Conservation (phyloP, 495 filamentous ascomycete genomes). For the Aspergillus ellipticus region DNA sequence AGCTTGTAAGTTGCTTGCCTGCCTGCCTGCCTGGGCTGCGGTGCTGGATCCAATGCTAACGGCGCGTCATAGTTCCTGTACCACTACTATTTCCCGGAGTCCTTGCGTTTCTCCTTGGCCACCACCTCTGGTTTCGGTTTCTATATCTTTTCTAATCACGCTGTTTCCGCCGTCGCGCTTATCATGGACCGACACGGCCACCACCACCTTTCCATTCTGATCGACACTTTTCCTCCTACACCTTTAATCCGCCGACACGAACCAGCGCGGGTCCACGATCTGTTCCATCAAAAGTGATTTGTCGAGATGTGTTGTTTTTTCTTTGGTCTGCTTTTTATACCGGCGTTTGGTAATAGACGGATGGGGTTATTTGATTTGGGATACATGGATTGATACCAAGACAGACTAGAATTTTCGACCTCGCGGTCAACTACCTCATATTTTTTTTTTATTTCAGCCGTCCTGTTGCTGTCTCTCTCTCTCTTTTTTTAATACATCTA, state of each 20-base stretch:
- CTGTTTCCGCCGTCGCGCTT: slow-evolving; percentile 8
- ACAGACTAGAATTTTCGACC: slow-evolving; percentile 40
- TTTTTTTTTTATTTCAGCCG: slow-evolving; percentile 19
- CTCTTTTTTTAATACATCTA: slow-evolving; percentile 12
- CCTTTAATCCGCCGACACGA: slow-evolving; percentile 26
- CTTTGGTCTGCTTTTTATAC: slow-evolving; percentile 19
- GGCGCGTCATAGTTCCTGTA: slow-evolving; percentile 32
- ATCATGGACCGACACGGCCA: slow-evolving; percentile 7
- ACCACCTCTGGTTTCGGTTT: slow-evolving; percentile 21
- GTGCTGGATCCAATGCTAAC: slow-evolving; percentile 25
- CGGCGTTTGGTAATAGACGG: slow-evolving; percentile 47
- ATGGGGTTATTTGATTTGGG: slow-evolving; percentile 34
- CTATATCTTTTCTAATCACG: slow-evolving; percentile 41
- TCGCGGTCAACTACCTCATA: slow-evolving; percentile 41
- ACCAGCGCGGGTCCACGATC: slow-evolving; percentile 25
- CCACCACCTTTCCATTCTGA: slow-evolving; percentile 7
- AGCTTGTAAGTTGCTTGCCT: slow-evolving; percentile 26
- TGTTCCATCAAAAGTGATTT: slow-evolving; percentile 34
- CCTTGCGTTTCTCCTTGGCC: slow-evolving; percentile 14
- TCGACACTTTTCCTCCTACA: slow-evolving; percentile 17
- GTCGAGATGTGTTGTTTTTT: slow-evolving; percentile 17
- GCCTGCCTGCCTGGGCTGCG: background rate
- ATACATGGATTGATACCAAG: slow-evolving; percentile 48
- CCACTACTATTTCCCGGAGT: slow-evolving; percentile 27
- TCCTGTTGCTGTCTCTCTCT: slow-evolving; percentile 11